Base-by-base conservation (phyloP, 139 green algal genomes). In the Dunaliella primolecta region DNA sequence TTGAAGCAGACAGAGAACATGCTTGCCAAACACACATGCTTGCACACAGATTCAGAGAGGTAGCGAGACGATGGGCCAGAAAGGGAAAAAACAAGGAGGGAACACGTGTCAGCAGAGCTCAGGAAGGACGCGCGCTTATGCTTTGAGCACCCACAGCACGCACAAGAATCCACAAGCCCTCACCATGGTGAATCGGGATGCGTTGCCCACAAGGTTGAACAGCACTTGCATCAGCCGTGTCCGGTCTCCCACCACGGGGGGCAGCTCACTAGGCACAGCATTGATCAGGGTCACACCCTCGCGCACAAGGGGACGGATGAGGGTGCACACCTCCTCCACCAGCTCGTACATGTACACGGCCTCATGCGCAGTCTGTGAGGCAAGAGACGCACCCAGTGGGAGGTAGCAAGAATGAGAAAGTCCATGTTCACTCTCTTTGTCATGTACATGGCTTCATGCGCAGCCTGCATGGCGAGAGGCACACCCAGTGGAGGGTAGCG, bases 161-260 rank as follows among this genome's bases (percentile, higher is more conserved):
- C n/a, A n/a, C n/a, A n/a, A n/a, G n/a, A n/a, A n/a, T n/a, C n/a
- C n/a, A n/a, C n/a, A n/a, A n/a, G n/a, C n/a, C n/a, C 81, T 77
- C 81, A 84, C 81, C 25, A 81, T 46, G 3, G 89, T 92, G 85
- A 89, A 92, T 25, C 87, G 83, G 29, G 87, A 46, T 29, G 84
- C 86, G 34, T 87, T 91, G 78, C 87, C 87, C 32, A 92, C 85
- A n/a, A 92, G 89, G 72, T 91, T 92, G 84, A 91, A 89, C 57
- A 92, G 31, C 38, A 92, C 83, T 80, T 89, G 83, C 84, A 84
- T 89, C 36, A 93, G 84, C 21, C 83, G 31, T 31, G 80, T 88
- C 24, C 57, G 78, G 77, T 91, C 87, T 0, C 64, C 83, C 23
- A 57, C 55, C 37, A 93, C 87, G 0, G 36, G 46, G 21, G 89